phyloP scores from a whole-genome alignment of 192 early-diverging fungal species.

The Podochytrium sp. region DNA sequence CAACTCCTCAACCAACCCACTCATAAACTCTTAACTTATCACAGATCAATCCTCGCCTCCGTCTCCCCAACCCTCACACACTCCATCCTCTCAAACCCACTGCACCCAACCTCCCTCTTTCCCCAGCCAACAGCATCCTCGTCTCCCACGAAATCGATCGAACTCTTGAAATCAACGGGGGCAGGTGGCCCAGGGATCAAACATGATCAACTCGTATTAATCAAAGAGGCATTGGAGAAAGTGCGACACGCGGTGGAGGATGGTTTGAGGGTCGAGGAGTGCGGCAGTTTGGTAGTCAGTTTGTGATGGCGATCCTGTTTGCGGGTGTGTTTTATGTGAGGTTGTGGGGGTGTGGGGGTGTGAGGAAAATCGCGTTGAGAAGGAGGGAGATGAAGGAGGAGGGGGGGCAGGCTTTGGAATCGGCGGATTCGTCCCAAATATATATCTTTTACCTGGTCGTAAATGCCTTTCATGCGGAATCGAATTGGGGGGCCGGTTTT shows the following conservation, averaged over 20 bases:
- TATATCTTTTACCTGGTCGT: too few species aligned
- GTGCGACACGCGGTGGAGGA: slow-evolving; percentile 9
- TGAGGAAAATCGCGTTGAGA: too few species aligned
- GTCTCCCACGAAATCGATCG: background rate
- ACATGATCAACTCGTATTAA: background rate
- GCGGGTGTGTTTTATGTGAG: too few species aligned
- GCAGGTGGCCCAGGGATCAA: background rate
- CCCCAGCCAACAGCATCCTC: too few species aligned
- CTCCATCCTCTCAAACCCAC: background rate
- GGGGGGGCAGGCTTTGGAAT: too few species aligned
- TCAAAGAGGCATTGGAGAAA: background rate
- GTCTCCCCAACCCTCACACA: background rate
- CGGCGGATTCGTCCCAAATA: too few species aligned
- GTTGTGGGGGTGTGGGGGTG: too few species aligned
- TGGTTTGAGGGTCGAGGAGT: slow-evolving; percentile 9
- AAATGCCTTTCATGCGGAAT: too few species aligned
- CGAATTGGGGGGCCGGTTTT: too few species aligned
- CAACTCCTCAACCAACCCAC: background rate
- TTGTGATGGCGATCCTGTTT: too few species aligned
- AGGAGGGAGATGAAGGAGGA: too few species aligned
- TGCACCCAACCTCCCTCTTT: background rate
- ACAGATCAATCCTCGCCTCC: slow-evolving; percentile 1
- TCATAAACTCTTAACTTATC: background rate
- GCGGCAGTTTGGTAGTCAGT: slow-evolving; percentile 12
- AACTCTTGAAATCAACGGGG: background rate